Evolutionary conservation across 169 alveolate species (phyloP).

Genomic region (Eimeria praecox): DNA sequence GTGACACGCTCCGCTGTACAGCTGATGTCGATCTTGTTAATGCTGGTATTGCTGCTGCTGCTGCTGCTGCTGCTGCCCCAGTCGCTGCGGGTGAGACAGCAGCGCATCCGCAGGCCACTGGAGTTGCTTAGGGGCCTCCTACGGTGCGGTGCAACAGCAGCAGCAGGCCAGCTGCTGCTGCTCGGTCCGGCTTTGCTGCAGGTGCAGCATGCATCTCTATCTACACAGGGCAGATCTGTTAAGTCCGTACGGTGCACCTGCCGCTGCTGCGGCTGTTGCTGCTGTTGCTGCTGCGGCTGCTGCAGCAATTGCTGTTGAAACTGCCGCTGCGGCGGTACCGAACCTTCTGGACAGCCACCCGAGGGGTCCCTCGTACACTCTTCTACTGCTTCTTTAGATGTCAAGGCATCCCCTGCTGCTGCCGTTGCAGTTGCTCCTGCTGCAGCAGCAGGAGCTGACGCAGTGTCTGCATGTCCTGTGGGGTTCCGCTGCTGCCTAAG

Average conservation of each 20-base stretch:
- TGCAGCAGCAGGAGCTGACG: slow-evolving; percentile 11
- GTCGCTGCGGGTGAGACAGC: slow-evolving; percentile 21
- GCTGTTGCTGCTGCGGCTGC: slow-evolving; percentile 48
- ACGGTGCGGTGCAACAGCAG: slow-evolving; percentile 24
- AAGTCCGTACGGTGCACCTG: slow-evolving; percentile 3
- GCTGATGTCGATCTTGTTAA: neutral
- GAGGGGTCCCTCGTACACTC: neutral
- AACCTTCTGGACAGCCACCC: neutral
- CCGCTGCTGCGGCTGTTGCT: slow-evolving; percentile 27
- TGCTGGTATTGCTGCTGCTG: slow-evolving; percentile 34
- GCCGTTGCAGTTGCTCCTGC: slow-evolving; percentile 13
- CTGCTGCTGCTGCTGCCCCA: slow-evolving; percentile 42
- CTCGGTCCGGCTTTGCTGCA: slow-evolving; percentile 4
- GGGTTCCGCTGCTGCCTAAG: slow-evolving; percentile 25
- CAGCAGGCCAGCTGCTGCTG: slow-evolving; percentile 47
- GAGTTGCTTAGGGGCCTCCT: slow-evolving; percentile 31
- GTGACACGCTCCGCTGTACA: neutral
- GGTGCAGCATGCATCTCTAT: slow-evolving; percentile 3
- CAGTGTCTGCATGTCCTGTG: neutral
- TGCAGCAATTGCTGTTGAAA: neutral
- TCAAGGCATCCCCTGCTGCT: slow-evolving; percentile 38
- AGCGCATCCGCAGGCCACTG: neutral
- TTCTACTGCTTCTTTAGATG: neutral
- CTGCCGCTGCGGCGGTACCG: neutral
- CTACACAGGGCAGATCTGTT: neutral